phyloP scores from a whole-genome alignment of 176 grass and related monocot genomes.

The Cymbopogon citratus region DNA sequence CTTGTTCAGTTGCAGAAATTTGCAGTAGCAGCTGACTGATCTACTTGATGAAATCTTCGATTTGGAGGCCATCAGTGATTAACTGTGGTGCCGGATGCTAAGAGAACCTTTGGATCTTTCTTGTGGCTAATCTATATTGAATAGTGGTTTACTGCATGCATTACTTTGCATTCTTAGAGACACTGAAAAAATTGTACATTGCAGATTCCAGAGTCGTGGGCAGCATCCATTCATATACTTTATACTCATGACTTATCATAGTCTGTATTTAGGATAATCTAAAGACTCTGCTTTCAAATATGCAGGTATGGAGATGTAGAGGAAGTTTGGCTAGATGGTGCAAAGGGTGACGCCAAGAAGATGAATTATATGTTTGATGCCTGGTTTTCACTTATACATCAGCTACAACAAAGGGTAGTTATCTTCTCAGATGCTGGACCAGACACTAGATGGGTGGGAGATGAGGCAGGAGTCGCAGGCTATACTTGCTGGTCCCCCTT shows the following conservation, averaged over 20 bases:
- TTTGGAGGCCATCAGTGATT: no score
- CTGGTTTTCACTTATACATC: slow-evolving; percentile 89
- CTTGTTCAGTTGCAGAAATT: neutral
- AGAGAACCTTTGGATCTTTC: no score
- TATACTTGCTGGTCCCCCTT: slow-evolving; percentile 81
- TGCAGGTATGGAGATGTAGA: slow-evolving; percentile 78
- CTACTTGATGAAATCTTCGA: neutral
- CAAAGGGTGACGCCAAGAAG: slow-evolving; percentile 52
- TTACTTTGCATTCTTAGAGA: neutral
- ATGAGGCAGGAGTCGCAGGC: slow-evolving; percentile 60
- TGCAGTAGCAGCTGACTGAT: neutral
- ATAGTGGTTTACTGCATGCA: neutral
- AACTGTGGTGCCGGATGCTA: no score
- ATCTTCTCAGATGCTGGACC: slow-evolving; percentile 94
- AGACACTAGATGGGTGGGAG: slow-evolving; percentile 78
- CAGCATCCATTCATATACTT: neutral
- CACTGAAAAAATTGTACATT: neutral
- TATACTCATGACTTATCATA: neutral
- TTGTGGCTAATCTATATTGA: neutral
- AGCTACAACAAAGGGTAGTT: slow-evolving; percentile 63
- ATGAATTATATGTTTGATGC: slow-evolving; percentile 73
- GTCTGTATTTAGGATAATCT: neutral
- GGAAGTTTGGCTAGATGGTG: slow-evolving; percentile 92
- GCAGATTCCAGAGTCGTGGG: neutral
- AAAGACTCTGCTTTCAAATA: slow-evolving; percentile 2